Conservation (phyloP, 352 stramenopile species). For the Thalassiosira mediterranea region DNA sequence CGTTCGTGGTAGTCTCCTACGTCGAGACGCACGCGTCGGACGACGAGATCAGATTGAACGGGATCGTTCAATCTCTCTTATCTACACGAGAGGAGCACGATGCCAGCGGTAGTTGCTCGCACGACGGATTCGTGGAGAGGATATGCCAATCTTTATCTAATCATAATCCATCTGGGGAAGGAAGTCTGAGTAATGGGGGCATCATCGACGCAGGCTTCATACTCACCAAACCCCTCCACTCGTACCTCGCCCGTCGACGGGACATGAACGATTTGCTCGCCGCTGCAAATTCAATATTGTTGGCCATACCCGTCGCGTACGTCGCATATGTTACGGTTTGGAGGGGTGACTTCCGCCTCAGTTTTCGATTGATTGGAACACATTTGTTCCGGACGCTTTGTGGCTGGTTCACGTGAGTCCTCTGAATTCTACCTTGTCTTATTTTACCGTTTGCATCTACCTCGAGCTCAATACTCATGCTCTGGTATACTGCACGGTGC, state of each 20-base stretch:
- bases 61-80: constrained; percentile 2
- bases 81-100: background rate
- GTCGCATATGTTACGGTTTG: constrained; percentile 42
- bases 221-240: constrained; percentile 26
- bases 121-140: background rate
- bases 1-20: constrained; percentile 28
- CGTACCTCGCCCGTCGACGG: constrained; percentile 27
- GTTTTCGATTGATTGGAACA: constrained; percentile 39
- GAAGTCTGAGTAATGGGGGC: background rate
- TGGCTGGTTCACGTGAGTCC: constrained; percentile 52
- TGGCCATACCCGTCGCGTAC: constrained; percentile 32
- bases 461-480: background rate
- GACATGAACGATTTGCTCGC: constrained; percentile 48
- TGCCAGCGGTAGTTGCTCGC: background rate
- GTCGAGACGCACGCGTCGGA: constrained; percentile 42
- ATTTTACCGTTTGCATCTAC: too few species aligned
- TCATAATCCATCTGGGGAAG: background rate
- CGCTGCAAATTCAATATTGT: constrained; percentile 37
- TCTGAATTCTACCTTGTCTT: background rate
- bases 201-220: constrained; percentile 58
- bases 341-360: constrained; percentile 41
- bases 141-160: background rate
- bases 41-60: constrained; percentile 17
- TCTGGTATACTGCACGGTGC: background rate
- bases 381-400: constrained; percentile 47